Percentiles rank a stretch among this genome's conserved stretches.
These are phyloP conservation scores for Dactylellina parvicollis DNA, from an alignment of 2,329 filamentous ascomycete genomes.

Conservation along the genomic window DNA sequence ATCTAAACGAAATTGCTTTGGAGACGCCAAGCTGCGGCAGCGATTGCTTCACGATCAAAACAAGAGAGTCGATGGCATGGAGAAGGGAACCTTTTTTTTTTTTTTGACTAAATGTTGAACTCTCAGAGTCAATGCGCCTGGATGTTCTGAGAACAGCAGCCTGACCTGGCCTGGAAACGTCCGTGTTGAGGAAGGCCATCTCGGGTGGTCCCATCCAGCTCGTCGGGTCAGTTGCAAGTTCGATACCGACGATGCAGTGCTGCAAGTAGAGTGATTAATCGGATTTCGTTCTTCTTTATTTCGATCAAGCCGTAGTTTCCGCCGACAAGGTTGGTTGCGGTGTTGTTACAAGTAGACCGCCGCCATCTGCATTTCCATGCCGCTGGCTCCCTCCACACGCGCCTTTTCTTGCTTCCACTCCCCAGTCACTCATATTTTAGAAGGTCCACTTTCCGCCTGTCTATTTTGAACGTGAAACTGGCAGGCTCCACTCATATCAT, in stretches of 20 bases:
- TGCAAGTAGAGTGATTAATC: conserved; percentile 31
- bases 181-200: conserved; percentile 40
- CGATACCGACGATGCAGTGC: conserved; percentile 42
- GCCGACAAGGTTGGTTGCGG: conserved; percentile 34
- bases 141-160: not conserved
- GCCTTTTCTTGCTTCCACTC: conserved; percentile 1
- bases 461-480: conserved; percentile 53
- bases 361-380: conserved; percentile 36
- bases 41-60: conserved; percentile 27
- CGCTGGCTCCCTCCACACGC: conserved; percentile 28
- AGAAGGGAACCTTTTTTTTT: conserved; percentile 28
- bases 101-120: not conserved
- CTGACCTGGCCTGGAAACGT: not conserved
- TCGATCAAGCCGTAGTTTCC: conserved; percentile 36
- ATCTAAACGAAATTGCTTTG: conserved; percentile 48
- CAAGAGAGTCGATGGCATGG: conserved; percentile 18
- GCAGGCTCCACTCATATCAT: conserved; percentile 44
- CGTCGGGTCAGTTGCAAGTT: conserved; percentile 29
- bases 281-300: conserved; percentile 16
- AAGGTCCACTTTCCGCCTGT: conserved; percentile 48
- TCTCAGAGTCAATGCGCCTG: conserved; percentile 5
- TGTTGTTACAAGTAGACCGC: conserved; percentile 28
- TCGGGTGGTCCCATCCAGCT: conserved; percentile 23
- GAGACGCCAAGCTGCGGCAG: conserved; percentile 50
- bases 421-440: conserved; percentile 33